Evolutionary conservation across 192 early-diverging fungal species (phyloP), one percentile per base, ranked within the genome.

Genomic region (Podochytrium sp.): DNA sequence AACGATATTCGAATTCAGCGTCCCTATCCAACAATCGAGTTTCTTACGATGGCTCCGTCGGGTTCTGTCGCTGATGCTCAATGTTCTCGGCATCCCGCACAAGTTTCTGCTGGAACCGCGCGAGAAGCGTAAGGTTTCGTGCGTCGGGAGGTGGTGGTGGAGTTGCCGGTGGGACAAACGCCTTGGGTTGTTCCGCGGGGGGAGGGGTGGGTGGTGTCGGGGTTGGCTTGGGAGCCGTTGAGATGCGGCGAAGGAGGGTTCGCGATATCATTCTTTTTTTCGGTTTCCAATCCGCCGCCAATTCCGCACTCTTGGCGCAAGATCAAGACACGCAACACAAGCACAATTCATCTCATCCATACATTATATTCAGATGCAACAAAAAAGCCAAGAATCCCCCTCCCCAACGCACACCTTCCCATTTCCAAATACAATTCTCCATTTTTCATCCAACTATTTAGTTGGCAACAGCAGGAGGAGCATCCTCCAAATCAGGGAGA

Each of bases 41-140:
- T 47, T 29, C 41, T 66, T 1, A 70, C 67, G 16, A 58, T 16
- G 43, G 43, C 23, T 12, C 67, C 6, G 57, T 52, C 3, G 67
- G 67, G 38, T 57, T 70, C 38, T 55, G 57, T 16, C 72, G 57
- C 47, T 25, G 25, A 6, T 74, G 30, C 23, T 74, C 72, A 12
- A 74, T 43, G 38, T 29, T 51, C 35, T 74, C 49, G 32, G 72
- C 72, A 16, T 74, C 72, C 14, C 60, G 38, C 72, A 65, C 14
- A 4, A 74, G 58, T 34, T 52, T 63, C 61, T 29, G 14, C 50
- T 74, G 72, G 51, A 74, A 74, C 3, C 72, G 57, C 32, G 70
- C 47, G n/a, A 74, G 60, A 12, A 69, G 51, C 32, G 6, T 38
- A 47, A 69, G 38, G 66, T 69, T 69, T n/a, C 38, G 20, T 18